Evolutionary conservation across 345 rosid genomes (phyloP), one percentile per base, ranked within the genome.

Genomic region (Aquilaria yunnanensis): DNA sequence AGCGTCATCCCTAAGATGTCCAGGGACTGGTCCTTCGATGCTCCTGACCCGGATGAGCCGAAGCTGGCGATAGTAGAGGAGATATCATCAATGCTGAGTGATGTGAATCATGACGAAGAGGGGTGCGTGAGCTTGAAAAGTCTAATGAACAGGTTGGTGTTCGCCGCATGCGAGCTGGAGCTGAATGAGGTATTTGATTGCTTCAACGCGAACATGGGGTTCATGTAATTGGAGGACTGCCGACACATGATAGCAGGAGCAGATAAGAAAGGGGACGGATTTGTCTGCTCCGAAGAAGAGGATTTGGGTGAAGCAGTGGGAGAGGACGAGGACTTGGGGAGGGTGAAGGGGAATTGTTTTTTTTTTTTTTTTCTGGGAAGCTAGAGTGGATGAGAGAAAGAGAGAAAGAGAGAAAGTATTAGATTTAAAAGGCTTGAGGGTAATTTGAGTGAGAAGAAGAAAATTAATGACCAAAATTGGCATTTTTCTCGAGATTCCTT

Each of bases 171-270:
- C 46, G 77, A 67, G 51, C 77, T 74, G 57, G 98, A 93, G 78
- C 78, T 94, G 46, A 75, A 74, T 47, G 96, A 85, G 70, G 80
- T 89, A 1, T 94, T 94, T 12, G 87, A 83, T 57, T 75, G 66
- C 54, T 94, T 90, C 10, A 97, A 94, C 67, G 70, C 78, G 34
- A 95, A 94, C 74, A 87, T 83, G 16, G 47, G 60, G 73, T 86
- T 91, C 88, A 81, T 95, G 75, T 16, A 16, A 16, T 30, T 94
- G 8, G 96, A 85, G n/a, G 99, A 94, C 14, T 94, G 99, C 83
- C 63, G 68, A 77, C 85, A 90, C 59, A 94, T 94, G 97, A 88
- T 94, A 74, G 88, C 83, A 1, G 76, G 54, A 1, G 96, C 88
- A 8, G 96, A 23, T 23, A 23, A 23, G 23, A 23, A 23, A 23